Conservation (phyloP, 2,329 filamentous ascomycete genomes). For the Trichophyton verrucosum region DNA sequence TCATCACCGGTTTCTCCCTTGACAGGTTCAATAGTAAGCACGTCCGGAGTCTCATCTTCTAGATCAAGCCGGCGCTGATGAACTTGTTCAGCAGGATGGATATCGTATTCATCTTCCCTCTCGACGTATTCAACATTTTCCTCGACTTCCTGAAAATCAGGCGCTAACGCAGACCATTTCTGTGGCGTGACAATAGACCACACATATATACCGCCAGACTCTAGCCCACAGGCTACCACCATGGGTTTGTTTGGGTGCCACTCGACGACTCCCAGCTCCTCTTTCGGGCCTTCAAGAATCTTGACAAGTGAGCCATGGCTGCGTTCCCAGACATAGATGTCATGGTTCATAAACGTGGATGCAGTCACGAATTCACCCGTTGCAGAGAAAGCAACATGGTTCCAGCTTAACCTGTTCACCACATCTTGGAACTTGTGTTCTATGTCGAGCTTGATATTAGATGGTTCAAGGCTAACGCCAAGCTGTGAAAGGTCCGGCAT, state of each 20-base stretch:
- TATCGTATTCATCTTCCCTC: conserved; percentile 93
- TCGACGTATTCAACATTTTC: conserved; percentile 97
- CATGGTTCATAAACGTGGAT: conserved; percentile 95
- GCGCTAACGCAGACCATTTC: conserved; percentile 91
- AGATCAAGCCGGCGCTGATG: conserved; percentile 79
- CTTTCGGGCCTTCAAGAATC: conserved; percentile 91
- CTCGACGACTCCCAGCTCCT: conserved; percentile 91
- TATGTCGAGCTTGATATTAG: conserved; percentile 76
- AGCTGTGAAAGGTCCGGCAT: conserved; percentile 58
- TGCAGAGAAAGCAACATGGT: conserved; percentile 88
- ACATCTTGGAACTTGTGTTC: conserved; percentile 99
- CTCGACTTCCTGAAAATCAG: conserved; percentile 93
- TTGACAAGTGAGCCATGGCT: conserved; percentile 87
- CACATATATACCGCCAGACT: conserved; percentile 85
- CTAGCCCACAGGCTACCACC: conserved; percentile 80
- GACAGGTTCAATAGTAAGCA: conserved; percentile 61
- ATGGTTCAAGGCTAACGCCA: conserved; percentile 55
- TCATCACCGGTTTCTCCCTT: conserved; percentile 47
- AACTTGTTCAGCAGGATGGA: conserved; percentile 87
- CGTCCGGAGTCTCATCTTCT: conserved; percentile 89
- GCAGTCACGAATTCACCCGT: conserved; percentile 93
- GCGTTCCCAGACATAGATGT: conserved; percentile 97
- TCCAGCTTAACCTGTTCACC: conserved; percentile 90
- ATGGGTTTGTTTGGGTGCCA: conserved; percentile 88
- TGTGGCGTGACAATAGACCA: conserved; percentile 95